Percentiles rank a stretch among this genome's conserved stretches.
These are phyloP conservation scores for Dryadomyces quercus-mongolicae DNA, from an alignment of 2,329 filamentous ascomycete genomes.

Conservation along the genomic window DNA sequence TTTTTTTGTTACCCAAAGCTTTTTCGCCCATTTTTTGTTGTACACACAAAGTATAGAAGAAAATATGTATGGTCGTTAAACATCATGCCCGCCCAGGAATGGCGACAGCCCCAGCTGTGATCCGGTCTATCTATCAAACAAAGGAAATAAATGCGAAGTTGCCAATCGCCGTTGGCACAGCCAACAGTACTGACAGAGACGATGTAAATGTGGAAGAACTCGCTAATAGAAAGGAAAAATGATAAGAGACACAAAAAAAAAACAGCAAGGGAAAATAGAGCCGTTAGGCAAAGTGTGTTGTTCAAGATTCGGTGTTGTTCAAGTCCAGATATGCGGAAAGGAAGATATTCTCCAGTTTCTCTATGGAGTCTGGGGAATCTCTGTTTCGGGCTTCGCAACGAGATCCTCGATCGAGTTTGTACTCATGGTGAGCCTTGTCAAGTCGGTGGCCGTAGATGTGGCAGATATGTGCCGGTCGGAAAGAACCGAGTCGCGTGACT, in stretches of 20 bases:
- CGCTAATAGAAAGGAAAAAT: not conserved
- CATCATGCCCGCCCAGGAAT: slow-evolving; percentile 3
- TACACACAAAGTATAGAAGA: slow-evolving; percentile 3
- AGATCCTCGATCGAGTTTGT: slow-evolving; percentile 29
- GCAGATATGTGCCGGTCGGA: slow-evolving; percentile 42
- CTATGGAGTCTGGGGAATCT: not conserved
- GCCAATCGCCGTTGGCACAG: not conserved
- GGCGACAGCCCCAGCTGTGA: slow-evolving; percentile 2
- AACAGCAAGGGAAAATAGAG: not conserved
- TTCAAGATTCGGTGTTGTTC: not conserved
- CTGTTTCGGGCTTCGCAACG: slow-evolving; percentile 8
- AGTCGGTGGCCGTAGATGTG: slow-evolving; percentile 39
- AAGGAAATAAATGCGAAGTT: not conserved
- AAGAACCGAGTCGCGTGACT: slow-evolving; percentile 32
- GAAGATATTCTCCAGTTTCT: not conserved
- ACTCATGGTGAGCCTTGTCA: slow-evolving; percentile 42
- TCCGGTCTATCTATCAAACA: slow-evolving; percentile 2
- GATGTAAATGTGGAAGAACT: not conserved
- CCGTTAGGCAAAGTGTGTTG: not conserved
- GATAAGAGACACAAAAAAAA: not conserved
- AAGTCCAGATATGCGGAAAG: not conserved
- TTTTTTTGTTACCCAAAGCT: not conserved
- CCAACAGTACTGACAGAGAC: not conserved
- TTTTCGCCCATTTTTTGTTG: not conserved
- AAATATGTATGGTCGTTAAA: slow-evolving; percentile 7